Base-by-base conservation (phyloP, 345 rosid genomes). In the Eutrema heterophyllum region DNA sequence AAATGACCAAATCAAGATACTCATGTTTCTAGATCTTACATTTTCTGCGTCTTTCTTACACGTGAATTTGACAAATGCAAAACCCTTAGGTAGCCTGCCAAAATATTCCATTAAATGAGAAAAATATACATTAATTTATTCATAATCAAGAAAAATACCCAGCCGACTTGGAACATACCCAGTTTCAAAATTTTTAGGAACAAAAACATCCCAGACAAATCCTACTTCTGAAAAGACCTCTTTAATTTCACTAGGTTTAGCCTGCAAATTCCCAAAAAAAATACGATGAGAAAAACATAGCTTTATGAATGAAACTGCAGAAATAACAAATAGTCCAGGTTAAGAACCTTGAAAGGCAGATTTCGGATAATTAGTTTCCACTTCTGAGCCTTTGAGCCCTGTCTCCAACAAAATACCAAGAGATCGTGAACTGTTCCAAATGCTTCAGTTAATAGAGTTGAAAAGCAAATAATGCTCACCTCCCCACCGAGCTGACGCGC, bases 401-500 rank as follows among this genome's bases (percentile, higher is more conserved):
- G 86, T 14, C 40, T 62, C 80, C 52, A 62, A 73, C 46, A 64
- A 62, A 53, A 62, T 32, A 64, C 55, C 15, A 71, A 56, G 6
- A 50, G 6, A 51, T 77, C 33, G 58, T 57, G 64, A 71, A 56
- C 29, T 9, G 46, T 24, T 71, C 11, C 12, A 15, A 43, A 76
- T 46, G 48, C 45, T 46, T 63, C 52, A 69, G 39, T 27, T 30
- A 9, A 30, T 5, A 30, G 33, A 30, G 53, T 60, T 39, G 7
- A 58, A 71, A 57, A 32, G 63, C 46, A 71, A 69, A 70, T 59
- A 53, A 50, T 71, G 44, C 57, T 82, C 81, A 94, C 98, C 98
- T 88, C 99, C 30, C 99, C 97, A 72, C 99, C 99, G 29, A 95
- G 86, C 83, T 95, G 97, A 15, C 97, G 90, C 35, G 97, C 97